Base-by-base conservation (phyloP, 257 asterid genomes). In the Marsdenia floribunda region DNA sequence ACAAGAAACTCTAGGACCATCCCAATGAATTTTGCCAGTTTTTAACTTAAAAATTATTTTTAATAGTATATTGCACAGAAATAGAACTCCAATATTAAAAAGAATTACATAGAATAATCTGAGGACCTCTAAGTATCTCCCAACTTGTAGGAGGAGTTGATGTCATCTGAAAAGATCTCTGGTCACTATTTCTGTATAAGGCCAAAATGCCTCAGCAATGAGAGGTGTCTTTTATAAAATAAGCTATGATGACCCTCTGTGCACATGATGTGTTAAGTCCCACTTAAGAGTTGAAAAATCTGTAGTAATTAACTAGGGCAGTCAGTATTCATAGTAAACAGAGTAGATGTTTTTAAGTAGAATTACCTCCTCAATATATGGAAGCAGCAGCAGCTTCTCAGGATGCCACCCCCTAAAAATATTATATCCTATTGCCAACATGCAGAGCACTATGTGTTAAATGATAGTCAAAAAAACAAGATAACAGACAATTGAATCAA, bases 91-190 rank as follows among this genome's bases (percentile, higher is more conserved):
- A 8, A n/a, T 4, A 42, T 18, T 22, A 49, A 35, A 19, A 38
- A 54, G 44, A 44, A 59, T 14, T 59, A 46, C 37, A 26, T 26
- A 49, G 60, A 73, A 73, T 61, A 47, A 13, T 63, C 8, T 10
- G n/a, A 50, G 26, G 47, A 16, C 29, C 74, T 70, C 29, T 12
- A 42, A 61, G 33, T 19, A 64, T 64, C 42, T 74, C 65, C 40
- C 1, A 64, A 46, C 10, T 42, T 24, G 13, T 33, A 64, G 72
- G 72, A 64, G 72, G 72, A 74, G 65, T 73, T 65, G 73, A 74
- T 71, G 38, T 64, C 33, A 46, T 74, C 19, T 65, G 64, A 19
- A 15, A 70, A 70, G 59, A 46, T 29, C 42, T 7, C 15, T 26
- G 24, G 59, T 29, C 15, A 3, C 14, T 29, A 70, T 68, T 3